Evolutionary conservation across 805 yeast genomes (phyloP), one percentile per base, ranked within the genome.

Genomic region (Saccharomycopsis amapae): DNA sequence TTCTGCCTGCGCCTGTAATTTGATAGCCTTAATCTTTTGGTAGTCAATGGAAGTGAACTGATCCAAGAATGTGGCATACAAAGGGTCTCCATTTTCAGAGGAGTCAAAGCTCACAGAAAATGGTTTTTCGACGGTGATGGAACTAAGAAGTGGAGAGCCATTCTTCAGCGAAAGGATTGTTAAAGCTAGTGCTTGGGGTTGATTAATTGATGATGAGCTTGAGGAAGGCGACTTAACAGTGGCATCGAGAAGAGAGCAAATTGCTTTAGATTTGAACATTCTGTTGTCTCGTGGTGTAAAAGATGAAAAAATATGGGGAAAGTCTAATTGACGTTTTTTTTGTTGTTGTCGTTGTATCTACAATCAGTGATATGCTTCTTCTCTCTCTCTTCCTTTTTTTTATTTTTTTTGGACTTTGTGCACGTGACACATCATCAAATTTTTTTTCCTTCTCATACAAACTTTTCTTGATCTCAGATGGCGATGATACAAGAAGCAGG

Each of bases 21-120:
- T 26, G n/a, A n/a, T n/a, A n/a, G n/a, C 12, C 15, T 28, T 19
- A 15, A 49, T 33, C 30, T 44, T 49, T n/a, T 39, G 12, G 30
- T 39, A 43, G 24, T 47, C 49, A 18, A 45, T 41, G 7, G 38
- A 15, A 5, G 53, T 50, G 30, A 50, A 50, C 31, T 50, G 53
- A 19, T 50, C 49, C 3, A 50, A 31, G 38, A 28, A 50, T 12
- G 38, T 38, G 19, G 26, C 17, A 24, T 50, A 50, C 12, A 50
- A 22, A 4, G 49, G 28, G 15, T 30, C 23, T n/a, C 33, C 24
- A 12, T 12, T 7, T 20, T 38, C 25, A 15, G 28, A 19, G n/a
- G 30, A 25, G 12, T 37, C 23, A 20, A 42, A 38, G n/a, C 26
- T 43, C 26, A 45, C 28, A 3, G 22, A 24, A 12, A 48, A 37